These are phyloP conservation scores for Alternaria viburni DNA, from an alignment of 2,329 filamentous ascomycete species.

Conservation along the genomic window DNA sequence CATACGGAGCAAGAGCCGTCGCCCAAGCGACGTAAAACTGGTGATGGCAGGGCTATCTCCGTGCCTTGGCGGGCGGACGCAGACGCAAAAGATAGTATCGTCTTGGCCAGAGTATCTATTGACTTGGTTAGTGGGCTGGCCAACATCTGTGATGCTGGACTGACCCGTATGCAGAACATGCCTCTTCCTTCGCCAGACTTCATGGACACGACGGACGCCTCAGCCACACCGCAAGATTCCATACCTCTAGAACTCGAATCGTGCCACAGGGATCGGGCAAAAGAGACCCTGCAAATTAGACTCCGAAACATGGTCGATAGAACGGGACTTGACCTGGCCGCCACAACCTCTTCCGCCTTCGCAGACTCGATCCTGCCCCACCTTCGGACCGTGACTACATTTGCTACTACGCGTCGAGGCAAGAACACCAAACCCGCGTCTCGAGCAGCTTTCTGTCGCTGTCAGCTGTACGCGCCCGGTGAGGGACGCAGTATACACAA, in stretches of 20 bases:
- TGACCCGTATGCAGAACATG: constrained; percentile 14
- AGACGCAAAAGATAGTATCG: constrained; percentile 29
- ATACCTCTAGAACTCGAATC: constrained; percentile 31
- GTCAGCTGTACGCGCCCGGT: constrained; percentile 19
- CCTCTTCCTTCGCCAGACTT: background rate
- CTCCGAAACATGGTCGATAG: constrained; percentile 24
- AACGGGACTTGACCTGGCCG: constrained; percentile 24
- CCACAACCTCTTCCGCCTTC: constrained; percentile 18
- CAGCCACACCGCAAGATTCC: constrained; percentile 3
- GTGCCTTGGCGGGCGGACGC: constrained; percentile 4
- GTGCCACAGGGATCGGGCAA: constrained; percentile 17
- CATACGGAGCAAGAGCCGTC: constrained; percentile 19
- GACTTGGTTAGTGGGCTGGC: constrained; percentile 30
- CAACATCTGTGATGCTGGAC: background rate
- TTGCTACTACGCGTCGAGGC: constrained; percentile 25
- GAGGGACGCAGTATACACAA: constrained; percentile 8
- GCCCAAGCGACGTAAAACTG: constrained; percentile 39
- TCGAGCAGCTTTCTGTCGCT: constrained; percentile 36
- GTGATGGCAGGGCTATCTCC: constrained; percentile 4
- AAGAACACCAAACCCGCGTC: constrained; percentile 22
- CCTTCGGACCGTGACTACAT: constrained; percentile 25
- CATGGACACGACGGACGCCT: background rate
- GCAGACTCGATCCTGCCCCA: constrained; percentile 29
- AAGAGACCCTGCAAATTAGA: constrained; percentile 20
- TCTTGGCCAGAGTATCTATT: constrained; percentile 36